Evolutionary conservation across 352 stramenopile genomes (phyloP), one percentile per base, ranked within the genome.

Genomic region (Saprolegnia diclina): DNA sequence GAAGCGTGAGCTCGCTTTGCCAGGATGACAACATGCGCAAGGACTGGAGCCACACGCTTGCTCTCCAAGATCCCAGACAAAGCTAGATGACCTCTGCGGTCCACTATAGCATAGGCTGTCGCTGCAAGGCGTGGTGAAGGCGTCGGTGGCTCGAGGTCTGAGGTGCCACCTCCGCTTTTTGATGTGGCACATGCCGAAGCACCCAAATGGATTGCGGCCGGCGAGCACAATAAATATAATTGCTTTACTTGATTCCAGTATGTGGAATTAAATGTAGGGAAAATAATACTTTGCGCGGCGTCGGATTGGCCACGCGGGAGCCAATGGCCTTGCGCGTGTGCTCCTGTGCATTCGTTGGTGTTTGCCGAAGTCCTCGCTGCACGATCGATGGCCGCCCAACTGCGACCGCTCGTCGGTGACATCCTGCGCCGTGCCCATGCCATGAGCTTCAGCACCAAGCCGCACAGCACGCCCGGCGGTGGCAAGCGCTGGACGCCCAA

Each of bases 331-430:
- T 48, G 29, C 46, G 35, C 24, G 52, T 2, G 52, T n/a, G 52
- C 24, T 24, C 13, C 11, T n/a, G 2, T n/a, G 13, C 11, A 59
- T 59, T 59, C 52, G 19, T 59, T 59, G 52, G 52, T 42, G 52
- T 24, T 48, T 48, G 42, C 42, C 13, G 18, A n/a, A 48, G 18
- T 48, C 42, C 42, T 48, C 18, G 46, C 24, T 14, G 21, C 21
- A 52, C 45, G 18, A 21, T 4, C 52, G n/a, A 67, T 67, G 61
- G 61, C 50, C 22, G 63, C 63, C 18, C 63, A 69, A 69, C 29
- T 69, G 19, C 63, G 63, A 21, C 19, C 37, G 53, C 53, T n/a
- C 26, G 22, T 66, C 18, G 21, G 18, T n/a, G 42, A 48, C 42
- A n/a, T 48, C 21, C 53, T 61, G 7, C 38, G 57, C 21, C 38